These are phyloP conservation scores for Lentinus polychrous DNA, from an alignment of 1,284 basidiomycete genomes.

Conservation along the genomic window DNA sequence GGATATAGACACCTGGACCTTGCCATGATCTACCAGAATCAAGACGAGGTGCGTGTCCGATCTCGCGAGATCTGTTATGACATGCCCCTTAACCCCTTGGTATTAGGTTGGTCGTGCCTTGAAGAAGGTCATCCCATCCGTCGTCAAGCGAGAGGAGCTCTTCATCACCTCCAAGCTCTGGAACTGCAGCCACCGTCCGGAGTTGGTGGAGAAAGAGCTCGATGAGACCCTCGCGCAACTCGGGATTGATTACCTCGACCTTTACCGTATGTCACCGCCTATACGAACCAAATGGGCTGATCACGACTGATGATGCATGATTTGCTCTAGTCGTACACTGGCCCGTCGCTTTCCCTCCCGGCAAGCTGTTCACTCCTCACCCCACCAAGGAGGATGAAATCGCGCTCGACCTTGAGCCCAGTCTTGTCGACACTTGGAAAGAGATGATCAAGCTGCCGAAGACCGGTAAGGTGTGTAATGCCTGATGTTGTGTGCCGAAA, in stretches of 20 bases:
- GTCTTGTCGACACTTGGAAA: slow-evolving; percentile 78
- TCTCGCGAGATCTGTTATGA: not conserved
- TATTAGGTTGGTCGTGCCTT: slow-evolving; percentile 54
- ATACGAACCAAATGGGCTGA: not conserved
- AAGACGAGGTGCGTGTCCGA: slow-evolving; percentile 51
- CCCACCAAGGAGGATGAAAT: slow-evolving; percentile 37
- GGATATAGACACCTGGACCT: slow-evolving; percentile 82
- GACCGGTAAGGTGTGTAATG: slow-evolving; percentile 32
- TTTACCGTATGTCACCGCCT: slow-evolving; percentile 38
- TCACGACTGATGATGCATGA: not conserved
- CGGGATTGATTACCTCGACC: slow-evolving; percentile 70
- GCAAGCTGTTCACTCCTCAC: slow-evolving; percentile 51
- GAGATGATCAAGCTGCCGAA: slow-evolving; percentile 59
- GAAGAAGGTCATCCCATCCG: slow-evolving; percentile 73
- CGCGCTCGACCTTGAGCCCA: slow-evolving; percentile 53
- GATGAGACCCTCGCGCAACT: slow-evolving; percentile 70
- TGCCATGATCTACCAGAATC: slow-evolving; percentile 68
- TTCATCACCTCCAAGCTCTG: slow-evolving; percentile 83
- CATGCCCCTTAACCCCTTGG: not conserved
- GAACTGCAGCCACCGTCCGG: slow-evolving; percentile 62
- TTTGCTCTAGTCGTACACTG: slow-evolving; percentile 69
- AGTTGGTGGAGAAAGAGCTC: slow-evolving; percentile 65
- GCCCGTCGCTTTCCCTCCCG: slow-evolving; percentile 70
- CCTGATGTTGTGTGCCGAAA: not conserved
- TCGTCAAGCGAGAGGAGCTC: slow-evolving; percentile 76